A percentile compares a stretch with the other conserved stretches of the same genome.
Conservation (phyloP, 2,329 filamentous ascomycete genomes). For the Arachnomyces sp. region DNA sequence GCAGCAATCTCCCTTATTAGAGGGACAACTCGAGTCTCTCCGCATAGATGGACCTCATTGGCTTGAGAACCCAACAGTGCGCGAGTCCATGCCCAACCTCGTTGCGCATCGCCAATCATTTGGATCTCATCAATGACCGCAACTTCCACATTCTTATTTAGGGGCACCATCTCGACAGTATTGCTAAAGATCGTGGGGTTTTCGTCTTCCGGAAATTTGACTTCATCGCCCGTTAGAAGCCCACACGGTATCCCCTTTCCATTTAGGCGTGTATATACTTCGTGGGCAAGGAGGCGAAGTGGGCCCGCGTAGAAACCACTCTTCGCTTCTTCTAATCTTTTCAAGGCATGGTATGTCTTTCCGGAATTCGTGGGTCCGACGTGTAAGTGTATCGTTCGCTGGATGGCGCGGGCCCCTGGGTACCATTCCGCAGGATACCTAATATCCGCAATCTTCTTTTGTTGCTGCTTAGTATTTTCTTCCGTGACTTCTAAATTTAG, state of each 20-base stretch:
- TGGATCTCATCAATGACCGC: constrained; percentile 98
- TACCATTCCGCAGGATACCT: constrained; percentile 92
- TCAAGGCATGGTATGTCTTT: constrained; percentile 90
- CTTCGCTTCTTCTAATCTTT: constrained; percentile 67
- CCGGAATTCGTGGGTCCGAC: constrained; percentile 97
- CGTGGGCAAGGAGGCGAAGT: constrained; percentile 77
- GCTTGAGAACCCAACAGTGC: constrained; percentile 81
- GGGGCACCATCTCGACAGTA: constrained; percentile 82
- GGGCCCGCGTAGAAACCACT: constrained; percentile 86
- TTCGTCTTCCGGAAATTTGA: constrained; percentile 57
- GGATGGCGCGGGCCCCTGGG: constrained; percentile 68
- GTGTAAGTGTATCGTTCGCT: constrained; percentile 80
- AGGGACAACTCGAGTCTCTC: constrained; percentile 73
- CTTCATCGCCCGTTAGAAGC: constrained; percentile 85
- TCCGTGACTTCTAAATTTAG: constrained; percentile 50
- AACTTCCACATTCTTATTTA: constrained; percentile 60
- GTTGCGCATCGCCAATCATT: constrained; percentile 74
- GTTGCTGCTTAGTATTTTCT: constrained; percentile 49
- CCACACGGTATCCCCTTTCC: constrained; percentile 69
- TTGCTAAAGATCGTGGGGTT: constrained; percentile 61
- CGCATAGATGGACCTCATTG: constrained; percentile 85
- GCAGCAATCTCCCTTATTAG: constrained; percentile 70
- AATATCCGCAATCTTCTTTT: constrained; percentile 65
- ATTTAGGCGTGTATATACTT: constrained; percentile 82
- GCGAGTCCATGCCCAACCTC: constrained; percentile 92